Evolutionary conservation across 345 rosid species (phyloP).

Genomic region (Bretschneidera sinensis): DNA sequence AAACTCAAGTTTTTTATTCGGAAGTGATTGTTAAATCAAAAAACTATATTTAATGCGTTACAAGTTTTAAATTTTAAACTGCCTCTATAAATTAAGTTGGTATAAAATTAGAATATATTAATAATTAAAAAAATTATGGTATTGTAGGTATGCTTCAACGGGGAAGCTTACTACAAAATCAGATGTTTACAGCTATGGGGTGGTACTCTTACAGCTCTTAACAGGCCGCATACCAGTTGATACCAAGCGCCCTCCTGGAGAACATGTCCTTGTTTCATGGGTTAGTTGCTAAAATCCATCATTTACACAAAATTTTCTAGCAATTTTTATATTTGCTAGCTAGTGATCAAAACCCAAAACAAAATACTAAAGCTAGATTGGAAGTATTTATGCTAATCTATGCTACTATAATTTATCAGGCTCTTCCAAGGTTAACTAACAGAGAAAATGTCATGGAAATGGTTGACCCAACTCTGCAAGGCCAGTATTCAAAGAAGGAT

Average conservation of each 20-base stretch:
- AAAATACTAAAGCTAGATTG: too few relatives aligned
- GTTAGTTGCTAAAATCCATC: conserved; percentile 34
- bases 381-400: too few relatives aligned
- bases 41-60: too few relatives aligned
- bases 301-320: background rate
- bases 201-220: conserved; percentile 73
- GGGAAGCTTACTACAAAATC: conserved; percentile 93
- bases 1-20: too few relatives aligned
- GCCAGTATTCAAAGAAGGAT: conserved; percentile 69
- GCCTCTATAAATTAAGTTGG: too few relatives aligned
- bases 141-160: conserved; percentile 68
- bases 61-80: too few relatives aligned
- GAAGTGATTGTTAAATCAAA: too few relatives aligned
- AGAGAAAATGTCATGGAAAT: conserved; percentile 65
- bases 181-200: conserved; percentile 86
- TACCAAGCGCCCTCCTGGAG: conserved; percentile 59
- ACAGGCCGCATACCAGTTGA: conserved; percentile 83
- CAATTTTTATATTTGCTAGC: background rate
- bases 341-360: too few relatives aligned
- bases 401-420: conserved; percentile 48
- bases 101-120: too few relatives aligned
- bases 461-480: conserved; percentile 75
- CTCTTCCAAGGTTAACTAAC: conserved; percentile 81
- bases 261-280: conserved; percentile 89
- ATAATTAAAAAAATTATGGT: background rate